Conservation (phyloP, 192 early-diverging fungal genomes). For the Umbelopsis ramanniana region DNA sequence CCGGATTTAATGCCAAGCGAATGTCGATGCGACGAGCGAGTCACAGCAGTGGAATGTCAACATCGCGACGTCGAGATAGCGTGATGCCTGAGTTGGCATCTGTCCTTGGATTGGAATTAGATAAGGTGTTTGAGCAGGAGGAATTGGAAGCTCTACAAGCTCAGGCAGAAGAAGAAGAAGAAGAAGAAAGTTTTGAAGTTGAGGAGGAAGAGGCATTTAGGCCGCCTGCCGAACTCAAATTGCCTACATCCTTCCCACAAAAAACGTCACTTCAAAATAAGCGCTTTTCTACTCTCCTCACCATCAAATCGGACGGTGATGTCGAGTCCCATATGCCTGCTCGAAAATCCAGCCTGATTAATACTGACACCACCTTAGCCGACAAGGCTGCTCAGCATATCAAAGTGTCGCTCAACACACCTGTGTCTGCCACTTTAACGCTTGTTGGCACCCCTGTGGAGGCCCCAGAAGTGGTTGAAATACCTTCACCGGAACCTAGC, state of each 20-base stretch:
- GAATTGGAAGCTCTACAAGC: slow-evolving; percentile 39
- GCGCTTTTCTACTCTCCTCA: background rate
- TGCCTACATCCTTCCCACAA: background rate
- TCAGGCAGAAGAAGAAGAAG: slow-evolving; percentile 29
- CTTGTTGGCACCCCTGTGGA: background rate
- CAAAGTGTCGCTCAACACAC: background rate
- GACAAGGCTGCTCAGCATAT: background rate
- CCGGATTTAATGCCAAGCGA: slow-evolving; percentile 42
- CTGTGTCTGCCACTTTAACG: too few relatives aligned
- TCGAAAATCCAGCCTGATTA: slow-evolving; percentile 6
- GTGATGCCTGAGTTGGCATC: slow-evolving; percentile 45
- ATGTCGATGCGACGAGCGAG: slow-evolving; percentile 30
- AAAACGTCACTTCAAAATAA: slow-evolving; percentile 8
- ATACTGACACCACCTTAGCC: background rate
- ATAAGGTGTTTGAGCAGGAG: slow-evolving; percentile 38
- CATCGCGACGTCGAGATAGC: slow-evolving; percentile 29
- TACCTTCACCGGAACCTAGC: background rate
- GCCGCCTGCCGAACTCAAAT: slow-evolving; percentile 1
- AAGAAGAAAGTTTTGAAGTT: slow-evolving; percentile 23
- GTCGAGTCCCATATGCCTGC: slow-evolving; percentile 4
- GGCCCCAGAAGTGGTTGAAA: background rate
- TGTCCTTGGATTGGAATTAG: slow-evolving; percentile 42
- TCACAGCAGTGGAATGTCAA: slow-evolving; percentile 17
- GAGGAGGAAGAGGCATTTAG: slow-evolving; percentile 23
- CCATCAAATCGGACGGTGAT: slow-evolving; percentile 2